These are phyloP conservation scores for Microstroma glucosiphilum DNA, from an alignment of 1,284 basidiomycete species.

Conservation along the genomic window DNA sequence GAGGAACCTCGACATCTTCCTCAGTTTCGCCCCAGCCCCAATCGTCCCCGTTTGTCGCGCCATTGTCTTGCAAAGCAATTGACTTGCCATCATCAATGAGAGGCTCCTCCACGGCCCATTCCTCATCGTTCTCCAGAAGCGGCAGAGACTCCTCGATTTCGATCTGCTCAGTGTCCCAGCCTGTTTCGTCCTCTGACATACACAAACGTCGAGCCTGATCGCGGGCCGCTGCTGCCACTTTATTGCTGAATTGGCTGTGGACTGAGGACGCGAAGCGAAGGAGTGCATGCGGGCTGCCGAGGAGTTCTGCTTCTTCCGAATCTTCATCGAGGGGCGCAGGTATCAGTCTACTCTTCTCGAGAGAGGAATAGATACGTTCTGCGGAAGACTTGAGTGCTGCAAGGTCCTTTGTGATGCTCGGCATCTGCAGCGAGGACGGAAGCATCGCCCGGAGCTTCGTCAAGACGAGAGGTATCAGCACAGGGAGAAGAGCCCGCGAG, in stretches of 20 bases:
- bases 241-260: background rate
- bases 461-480: background rate
- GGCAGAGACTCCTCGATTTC: background rate
- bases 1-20: background rate
- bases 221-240: background rate
- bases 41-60: background rate
- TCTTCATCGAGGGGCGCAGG: background rate
- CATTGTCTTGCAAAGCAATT: background rate
- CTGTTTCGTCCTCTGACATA: background rate
- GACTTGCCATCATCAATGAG: background rate
- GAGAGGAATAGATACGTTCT: background rate
- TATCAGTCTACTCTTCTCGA: background rate
- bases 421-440: background rate
- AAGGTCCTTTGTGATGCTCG: background rate
- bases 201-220: background rate
- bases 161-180: background rate
- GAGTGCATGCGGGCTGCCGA: background rate
- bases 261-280: background rate
- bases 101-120: background rate
- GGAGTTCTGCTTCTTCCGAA: background rate
- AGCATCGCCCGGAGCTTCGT: background rate
- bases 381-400: background rate
- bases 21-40: slow-evolving; percentile 2
- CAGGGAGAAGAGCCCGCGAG: background rate
- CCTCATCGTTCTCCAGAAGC: background rate